phyloP scores from a whole-genome alignment of 2,329 filamentous ascomycete species.

The Verticillium klebahnii region DNA sequence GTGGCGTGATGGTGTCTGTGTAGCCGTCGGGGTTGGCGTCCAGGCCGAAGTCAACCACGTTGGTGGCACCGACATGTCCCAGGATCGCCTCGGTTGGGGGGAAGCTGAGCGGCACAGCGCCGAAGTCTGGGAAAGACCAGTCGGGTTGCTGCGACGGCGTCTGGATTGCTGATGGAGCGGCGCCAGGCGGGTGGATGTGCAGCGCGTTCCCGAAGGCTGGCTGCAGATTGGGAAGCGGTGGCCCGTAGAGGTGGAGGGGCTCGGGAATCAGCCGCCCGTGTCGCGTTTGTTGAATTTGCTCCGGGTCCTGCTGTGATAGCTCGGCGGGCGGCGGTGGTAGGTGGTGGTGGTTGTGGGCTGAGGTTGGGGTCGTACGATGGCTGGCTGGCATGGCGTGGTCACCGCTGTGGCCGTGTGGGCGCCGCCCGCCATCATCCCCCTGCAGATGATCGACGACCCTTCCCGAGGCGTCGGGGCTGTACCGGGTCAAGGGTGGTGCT shows the following conservation, averaged over 20 bases:
- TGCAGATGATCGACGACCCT: neutral
- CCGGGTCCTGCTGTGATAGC: neutral
- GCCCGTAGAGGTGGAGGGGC: neutral
- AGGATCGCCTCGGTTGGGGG: neutral
- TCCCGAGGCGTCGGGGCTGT: neutral
- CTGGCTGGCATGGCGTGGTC: neutral
- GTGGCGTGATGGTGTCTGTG: neutral
- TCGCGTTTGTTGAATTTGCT: neutral
- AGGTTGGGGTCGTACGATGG: neutral
- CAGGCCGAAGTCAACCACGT: neutral
- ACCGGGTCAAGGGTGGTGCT: neutral
- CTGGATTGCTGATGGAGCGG: neutral
- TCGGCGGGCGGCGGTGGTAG: neutral
- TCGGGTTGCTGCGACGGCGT: neutral
- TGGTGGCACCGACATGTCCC: neutral
- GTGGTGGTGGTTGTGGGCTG: neutral
- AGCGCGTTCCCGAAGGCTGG: neutral
- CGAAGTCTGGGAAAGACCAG: neutral
- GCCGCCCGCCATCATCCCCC: neutral
- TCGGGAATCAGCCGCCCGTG: neutral
- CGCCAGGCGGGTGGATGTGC: neutral
- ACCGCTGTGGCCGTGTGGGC: neutral
- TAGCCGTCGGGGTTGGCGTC: neutral
- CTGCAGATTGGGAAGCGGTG: neutral
- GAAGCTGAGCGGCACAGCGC: neutral